A percentile compares a stretch with the other conserved stretches of the same genome.
Conservation (phyloP, 2,329 filamentous ascomycete species). For the Blastomyces parvus region DNA sequence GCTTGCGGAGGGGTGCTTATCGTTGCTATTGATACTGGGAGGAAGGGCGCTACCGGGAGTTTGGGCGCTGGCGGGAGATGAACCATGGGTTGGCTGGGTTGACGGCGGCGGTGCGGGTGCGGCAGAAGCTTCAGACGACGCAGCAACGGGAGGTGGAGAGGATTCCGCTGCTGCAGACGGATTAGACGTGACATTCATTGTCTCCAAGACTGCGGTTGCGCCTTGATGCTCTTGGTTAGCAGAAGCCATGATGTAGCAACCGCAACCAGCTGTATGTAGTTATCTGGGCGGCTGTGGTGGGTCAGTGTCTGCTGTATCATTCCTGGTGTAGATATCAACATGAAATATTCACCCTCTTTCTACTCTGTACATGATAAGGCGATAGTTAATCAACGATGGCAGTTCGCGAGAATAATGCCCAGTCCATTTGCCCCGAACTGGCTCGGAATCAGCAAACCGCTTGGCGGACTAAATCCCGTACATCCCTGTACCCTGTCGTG, state of each 20-base stretch:
- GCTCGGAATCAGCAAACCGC: too few species aligned
- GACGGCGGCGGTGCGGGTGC: not conserved
- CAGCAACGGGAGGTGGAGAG: not conserved
- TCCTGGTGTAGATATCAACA: not conserved
- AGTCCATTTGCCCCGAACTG: too few species aligned
- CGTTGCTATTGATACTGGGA: not conserved
- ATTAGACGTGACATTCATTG: not conserved
- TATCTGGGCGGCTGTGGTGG: not conserved
- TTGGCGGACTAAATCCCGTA: too few species aligned
- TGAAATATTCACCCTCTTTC: too few species aligned
- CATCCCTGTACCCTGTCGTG: too few species aligned
- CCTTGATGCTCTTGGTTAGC: not conserved
- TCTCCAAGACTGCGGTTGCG: not conserved
- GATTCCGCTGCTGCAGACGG: not conserved
- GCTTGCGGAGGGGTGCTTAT: not conserved
- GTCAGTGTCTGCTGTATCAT: not conserved
- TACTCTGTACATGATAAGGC: too few species aligned
- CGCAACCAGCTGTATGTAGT: not conserved
- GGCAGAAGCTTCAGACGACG: not conserved
- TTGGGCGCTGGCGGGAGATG: not conserved
- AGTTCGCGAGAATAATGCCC: too few species aligned
- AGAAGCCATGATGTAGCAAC: not conserved
- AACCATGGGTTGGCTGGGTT: not conserved
- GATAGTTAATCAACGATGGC: too few species aligned
- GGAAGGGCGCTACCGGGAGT: not conserved